These are phyloP conservation scores for Fistulina hepatica DNA, from an alignment of 1,284 basidiomycete species.

Conservation along the genomic window DNA sequence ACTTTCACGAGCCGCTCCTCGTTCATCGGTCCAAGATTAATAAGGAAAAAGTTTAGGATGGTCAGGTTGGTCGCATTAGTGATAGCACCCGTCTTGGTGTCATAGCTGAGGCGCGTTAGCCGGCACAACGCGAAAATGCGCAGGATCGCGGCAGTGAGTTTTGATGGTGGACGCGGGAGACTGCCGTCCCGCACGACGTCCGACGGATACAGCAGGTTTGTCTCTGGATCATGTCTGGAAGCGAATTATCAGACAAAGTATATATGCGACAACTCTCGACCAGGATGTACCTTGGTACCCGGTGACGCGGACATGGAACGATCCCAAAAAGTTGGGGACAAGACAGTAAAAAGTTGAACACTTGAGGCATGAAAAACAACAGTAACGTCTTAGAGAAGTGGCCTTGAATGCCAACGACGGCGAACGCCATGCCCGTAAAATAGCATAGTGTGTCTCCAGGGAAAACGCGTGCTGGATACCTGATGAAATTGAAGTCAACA, in stretches of 20 bases:
- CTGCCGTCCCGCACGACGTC: conserved; percentile 34
- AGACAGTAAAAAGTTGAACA: conserved; percentile 94
- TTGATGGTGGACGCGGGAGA: conserved; percentile 44
- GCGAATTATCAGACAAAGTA: conserved; percentile 6
- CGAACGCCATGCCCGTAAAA: conserved; percentile 94
- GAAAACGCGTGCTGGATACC: conserved; percentile 93
- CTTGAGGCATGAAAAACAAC: conserved; percentile 95
- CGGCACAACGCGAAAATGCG: conserved; percentile 48
- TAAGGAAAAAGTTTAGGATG: conserved; percentile 74
- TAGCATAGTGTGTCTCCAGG: conserved; percentile 98
- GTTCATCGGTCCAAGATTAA: conserved; percentile 69
- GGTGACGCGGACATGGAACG: conserved; percentile 88
- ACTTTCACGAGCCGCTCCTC: conserved; percentile 67
- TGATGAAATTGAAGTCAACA: conserved; percentile 29
- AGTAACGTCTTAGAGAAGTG: conserved; percentile 97
- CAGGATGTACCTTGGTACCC: conserved; percentile 68
- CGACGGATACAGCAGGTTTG: conserved; percentile 68
- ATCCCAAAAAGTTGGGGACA: conserved; percentile 93
- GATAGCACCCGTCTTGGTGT: conserved; percentile 46
- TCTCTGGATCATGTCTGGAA: conserved; percentile 58
- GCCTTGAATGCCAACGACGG: conserved; percentile 90
- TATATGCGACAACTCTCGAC: conserved; percentile 2
- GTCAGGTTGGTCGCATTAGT: conserved; percentile 76
- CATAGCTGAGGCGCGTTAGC: conserved; percentile 54
- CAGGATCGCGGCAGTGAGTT: conserved; percentile 43